These are phyloP conservation scores for Cerrena zonata DNA, from an alignment of 1,284 basidiomycete species.

Conservation along the genomic window DNA sequence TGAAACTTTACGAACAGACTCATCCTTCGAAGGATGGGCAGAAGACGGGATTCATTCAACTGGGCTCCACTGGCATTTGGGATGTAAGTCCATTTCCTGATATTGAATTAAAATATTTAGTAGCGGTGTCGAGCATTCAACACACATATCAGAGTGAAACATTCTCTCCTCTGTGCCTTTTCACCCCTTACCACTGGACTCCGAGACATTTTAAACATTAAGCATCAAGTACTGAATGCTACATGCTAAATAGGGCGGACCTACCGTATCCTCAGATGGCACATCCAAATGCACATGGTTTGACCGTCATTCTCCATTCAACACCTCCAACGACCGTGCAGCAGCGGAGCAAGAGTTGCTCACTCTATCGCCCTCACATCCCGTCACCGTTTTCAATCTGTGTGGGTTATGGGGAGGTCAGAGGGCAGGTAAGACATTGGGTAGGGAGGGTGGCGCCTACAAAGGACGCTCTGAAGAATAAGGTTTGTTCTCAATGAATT, in stretches of 20 bases:
- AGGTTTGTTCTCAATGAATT: constrained; percentile 31
- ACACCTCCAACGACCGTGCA: constrained; percentile 36
- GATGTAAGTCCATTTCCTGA: constrained; percentile 36
- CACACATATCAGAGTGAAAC: too few species aligned
- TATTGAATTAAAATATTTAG: not conserved
- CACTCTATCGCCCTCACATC: constrained; percentile 34
- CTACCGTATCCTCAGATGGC: constrained; percentile 12
- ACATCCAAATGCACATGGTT: constrained; percentile 26
- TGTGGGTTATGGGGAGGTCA: constrained; percentile 57
- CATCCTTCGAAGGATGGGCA: constrained; percentile 20
- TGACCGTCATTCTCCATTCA: constrained; percentile 46
- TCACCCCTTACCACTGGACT: too few species aligned
- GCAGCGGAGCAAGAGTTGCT: constrained; percentile 52
- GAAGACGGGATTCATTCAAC: constrained; percentile 43
- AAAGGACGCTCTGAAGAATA: constrained; percentile 47
- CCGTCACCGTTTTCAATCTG: constrained; percentile 55
- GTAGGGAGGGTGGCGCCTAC: constrained; percentile 46
- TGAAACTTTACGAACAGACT: constrained; percentile 32
- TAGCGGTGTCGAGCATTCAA: too few species aligned
- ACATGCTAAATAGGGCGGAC: constrained; percentile 15
- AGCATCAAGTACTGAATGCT: too few species aligned
- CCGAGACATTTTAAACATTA: too few species aligned
- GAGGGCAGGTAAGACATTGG: constrained; percentile 45
- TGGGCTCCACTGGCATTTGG: constrained; percentile 63
- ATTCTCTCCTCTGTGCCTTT: too few species aligned